These are phyloP conservation scores for Ricinus communis DNA, from an alignment of 345 rosid genomes.

Conservation along the genomic window DNA sequence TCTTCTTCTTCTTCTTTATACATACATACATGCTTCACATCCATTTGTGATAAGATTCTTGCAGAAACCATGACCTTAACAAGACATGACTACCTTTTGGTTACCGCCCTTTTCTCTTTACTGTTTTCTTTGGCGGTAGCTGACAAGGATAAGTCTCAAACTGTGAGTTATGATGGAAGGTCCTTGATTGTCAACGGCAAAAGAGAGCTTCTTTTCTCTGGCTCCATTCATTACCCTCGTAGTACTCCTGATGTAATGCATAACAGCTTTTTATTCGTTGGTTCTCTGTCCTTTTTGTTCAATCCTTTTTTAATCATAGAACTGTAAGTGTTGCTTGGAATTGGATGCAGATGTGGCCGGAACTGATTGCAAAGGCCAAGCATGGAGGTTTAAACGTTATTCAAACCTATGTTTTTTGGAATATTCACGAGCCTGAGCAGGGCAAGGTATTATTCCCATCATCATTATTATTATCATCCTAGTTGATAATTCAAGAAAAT, in stretches of 20 bases:
- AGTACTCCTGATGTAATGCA: slow-evolving; percentile 62
- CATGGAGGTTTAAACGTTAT: slow-evolving; percentile 57
- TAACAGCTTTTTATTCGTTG: too few relatives aligned
- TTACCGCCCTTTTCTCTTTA: slow-evolving; percentile 16
- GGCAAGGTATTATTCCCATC: slow-evolving; percentile 41
- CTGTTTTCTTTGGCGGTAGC: slow-evolving; percentile 20
- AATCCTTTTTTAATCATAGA: too few relatives aligned
- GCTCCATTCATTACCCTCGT: slow-evolving; percentile 87
- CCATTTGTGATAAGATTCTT: not conserved
- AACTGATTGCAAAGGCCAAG: slow-evolving; percentile 45
- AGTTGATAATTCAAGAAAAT: too few relatives aligned
- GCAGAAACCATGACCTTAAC: not conserved
- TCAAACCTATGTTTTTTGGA: slow-evolving; percentile 71
- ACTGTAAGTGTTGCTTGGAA: too few relatives aligned
- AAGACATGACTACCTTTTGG: slow-evolving; percentile 1
- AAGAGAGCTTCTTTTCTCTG: slow-evolving; percentile 64
- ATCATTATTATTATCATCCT: too few relatives aligned
- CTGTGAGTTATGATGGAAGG: slow-evolving; percentile 58
- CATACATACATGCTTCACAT: not conserved
- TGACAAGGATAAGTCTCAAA: slow-evolving; percentile 2
- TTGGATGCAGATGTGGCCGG: slow-evolving; percentile 53
- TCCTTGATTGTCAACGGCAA: slow-evolving; percentile 62
- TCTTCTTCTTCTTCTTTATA: not conserved
- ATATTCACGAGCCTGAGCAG: slow-evolving; percentile 52
- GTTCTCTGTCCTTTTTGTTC: too few relatives aligned